These are phyloP conservation scores for Hamigera avellanea DNA, from an alignment of 495 filamentous ascomycete genomes.

Conservation along the genomic window DNA sequence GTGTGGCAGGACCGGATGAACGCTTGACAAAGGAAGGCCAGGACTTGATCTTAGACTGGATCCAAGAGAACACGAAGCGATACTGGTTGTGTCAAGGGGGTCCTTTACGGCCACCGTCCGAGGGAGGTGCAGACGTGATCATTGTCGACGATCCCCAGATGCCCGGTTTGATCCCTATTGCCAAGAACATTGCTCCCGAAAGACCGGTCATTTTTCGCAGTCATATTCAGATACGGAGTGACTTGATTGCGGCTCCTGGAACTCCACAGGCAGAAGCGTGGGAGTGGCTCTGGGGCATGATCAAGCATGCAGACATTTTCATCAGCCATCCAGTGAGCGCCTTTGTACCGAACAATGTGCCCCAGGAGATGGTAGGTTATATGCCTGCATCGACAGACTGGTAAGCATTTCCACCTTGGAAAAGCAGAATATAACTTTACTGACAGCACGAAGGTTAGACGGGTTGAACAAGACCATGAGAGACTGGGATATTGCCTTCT, in stretches of 20 bases:
- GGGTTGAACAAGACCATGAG: conserved; percentile 73
- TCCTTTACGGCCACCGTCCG: conserved; percentile 49
- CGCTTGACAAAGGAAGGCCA: conserved; percentile 51
- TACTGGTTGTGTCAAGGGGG: conserved; percentile 66
- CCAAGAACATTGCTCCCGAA: conserved; percentile 58
- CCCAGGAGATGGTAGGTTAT: conserved; percentile 56
- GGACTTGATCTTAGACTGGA: conserved; percentile 55
- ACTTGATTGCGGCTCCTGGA: conserved; percentile 49
- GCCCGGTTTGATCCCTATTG: conserved; percentile 69
- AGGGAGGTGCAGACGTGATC: conserved; percentile 72
- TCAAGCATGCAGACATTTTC: conserved; percentile 64
- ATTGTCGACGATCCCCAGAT: conserved; percentile 84
- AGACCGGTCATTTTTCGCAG: conserved; percentile 69
- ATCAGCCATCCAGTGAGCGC: conserved; percentile 71
- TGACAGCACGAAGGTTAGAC: conserved; percentile 47
- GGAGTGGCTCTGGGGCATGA: conserved; percentile 64
- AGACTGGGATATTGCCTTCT: conserved; percentile 64
- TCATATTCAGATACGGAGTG: conserved; percentile 76
- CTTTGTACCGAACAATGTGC: conserved; percentile 65
- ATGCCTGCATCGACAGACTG: conserved; percentile 82
- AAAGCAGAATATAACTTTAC: too few relatives aligned
- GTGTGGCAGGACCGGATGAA: conserved; percentile 53
- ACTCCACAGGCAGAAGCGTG: conserved; percentile 66
- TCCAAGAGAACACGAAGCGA: conserved; percentile 60
- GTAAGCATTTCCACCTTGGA: conserved; percentile 17